These are phyloP conservation scores for Sisymbrium irio DNA, from an alignment of 345 rosid species.

Conservation along the genomic window DNA sequence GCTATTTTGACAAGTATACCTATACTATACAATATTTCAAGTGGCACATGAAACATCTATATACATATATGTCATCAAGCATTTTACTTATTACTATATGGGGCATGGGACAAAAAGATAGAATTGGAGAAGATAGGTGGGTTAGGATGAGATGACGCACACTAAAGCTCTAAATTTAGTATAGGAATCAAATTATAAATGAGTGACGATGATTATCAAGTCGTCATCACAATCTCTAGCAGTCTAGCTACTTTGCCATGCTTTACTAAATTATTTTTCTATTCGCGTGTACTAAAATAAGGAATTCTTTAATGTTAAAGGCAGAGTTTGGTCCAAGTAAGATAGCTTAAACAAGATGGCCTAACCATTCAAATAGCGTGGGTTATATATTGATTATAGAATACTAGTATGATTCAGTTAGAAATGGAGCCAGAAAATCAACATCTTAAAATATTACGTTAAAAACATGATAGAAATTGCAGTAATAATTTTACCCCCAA, in stretches of 20 bases:
- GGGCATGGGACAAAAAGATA: slow-evolving; percentile 12
- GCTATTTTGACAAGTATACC: neutral
- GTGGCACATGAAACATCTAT: neutral
- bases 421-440: neutral
- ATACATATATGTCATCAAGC: neutral
- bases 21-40: neutral
- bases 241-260: neutral
- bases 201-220: neutral
- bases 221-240: slow-evolving; percentile 28
- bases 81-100: slow-evolving; percentile 3
- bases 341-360: neutral
- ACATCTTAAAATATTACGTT: neutral
- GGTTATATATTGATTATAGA: neutral
- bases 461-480: neutral
- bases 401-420: neutral
- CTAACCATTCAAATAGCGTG: too few species aligned
- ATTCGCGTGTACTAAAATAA: too few species aligned
- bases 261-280: neutral
- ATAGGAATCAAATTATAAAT: neutral
- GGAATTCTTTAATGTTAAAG: neutral
- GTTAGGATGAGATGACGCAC: slow-evolving; percentile 24
- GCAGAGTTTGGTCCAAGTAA: neutral
- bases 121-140: neutral
- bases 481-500: too few species aligned
- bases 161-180: neutral